A percentile compares a stretch with the other conserved stretches of the same genome.
These are phyloP conservation scores for Nigrospora oryzae DNA, from an alignment of 2,329 filamentous ascomycete genomes.

Conservation along the genomic window DNA sequence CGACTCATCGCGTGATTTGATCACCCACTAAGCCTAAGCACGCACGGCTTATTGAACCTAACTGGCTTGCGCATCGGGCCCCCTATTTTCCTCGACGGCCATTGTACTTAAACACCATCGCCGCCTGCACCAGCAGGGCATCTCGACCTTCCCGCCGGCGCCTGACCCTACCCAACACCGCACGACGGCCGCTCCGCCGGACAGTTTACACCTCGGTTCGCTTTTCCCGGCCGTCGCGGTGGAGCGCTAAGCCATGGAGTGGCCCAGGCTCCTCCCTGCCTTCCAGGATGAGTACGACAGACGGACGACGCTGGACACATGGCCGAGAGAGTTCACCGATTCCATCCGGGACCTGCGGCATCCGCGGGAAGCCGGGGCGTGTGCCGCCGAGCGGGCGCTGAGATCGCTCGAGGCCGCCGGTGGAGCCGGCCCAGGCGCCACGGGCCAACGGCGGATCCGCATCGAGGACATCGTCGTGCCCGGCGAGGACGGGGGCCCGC, in stretches of 20 bases:
- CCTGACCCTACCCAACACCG: no score
- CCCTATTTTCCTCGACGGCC: no score
- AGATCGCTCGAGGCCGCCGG: neutral
- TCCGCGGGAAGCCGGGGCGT: neutral
- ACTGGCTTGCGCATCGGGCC: no score
- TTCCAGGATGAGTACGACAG: conserved; percentile 1
- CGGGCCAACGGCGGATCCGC: neutral
- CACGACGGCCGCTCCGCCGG: no score
- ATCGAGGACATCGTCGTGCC: conserved; percentile 4
- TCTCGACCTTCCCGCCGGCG: no score
- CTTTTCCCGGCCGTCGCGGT: no score
- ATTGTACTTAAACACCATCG: neutral
- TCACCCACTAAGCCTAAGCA: no score
- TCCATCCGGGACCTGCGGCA: neutral
- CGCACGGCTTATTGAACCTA: no score
- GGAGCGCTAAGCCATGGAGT: neutral
- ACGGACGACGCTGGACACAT: neutral
- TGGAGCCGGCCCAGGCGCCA: neutral
- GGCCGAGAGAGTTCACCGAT: neutral
- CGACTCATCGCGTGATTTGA: no score
- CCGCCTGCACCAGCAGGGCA: neutral
- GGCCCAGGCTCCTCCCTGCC: neutral
- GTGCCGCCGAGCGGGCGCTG: neutral
- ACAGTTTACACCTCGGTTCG: no score
- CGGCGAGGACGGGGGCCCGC: conserved; percentile 12